Conservation (phyloP, 2,329 filamentous ascomycete species). For the Ascochyta pisi region DNA sequence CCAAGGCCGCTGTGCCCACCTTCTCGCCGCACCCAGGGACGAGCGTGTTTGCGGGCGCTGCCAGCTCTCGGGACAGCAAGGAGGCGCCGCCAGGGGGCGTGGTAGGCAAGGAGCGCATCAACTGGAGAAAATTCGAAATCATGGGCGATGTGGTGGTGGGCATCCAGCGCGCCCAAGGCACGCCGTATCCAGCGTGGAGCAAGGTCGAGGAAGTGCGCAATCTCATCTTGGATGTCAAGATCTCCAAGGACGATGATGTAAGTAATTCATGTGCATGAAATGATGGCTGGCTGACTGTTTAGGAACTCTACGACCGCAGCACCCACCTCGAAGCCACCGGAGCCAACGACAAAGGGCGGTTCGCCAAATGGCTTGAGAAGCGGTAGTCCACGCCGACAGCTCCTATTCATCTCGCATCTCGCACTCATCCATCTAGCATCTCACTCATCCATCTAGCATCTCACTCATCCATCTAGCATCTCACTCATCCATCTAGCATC, state of each 20-base stretch:
- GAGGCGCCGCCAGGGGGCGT: conserved; percentile 48
- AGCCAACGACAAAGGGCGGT: conserved; percentile 52
- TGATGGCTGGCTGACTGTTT: conserved; percentile 10
- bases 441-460: no score
- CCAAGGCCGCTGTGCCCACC: conserved; percentile 37
- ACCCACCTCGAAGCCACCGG: conserved; percentile 59
- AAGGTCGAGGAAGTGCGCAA: conserved; percentile 74
- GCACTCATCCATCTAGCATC: no score
- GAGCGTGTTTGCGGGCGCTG: conserved; percentile 41
- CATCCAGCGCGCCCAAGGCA: conserved; percentile 89
- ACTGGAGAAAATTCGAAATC: conserved; percentile 98
- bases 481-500: no score
- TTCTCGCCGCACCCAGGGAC: conserved; percentile 45
- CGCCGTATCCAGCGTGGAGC: conserved; percentile 75
- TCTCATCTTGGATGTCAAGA: conserved; percentile 80
- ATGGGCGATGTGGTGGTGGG: conserved; percentile 90
- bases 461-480: no score
- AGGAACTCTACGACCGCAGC: conserved; percentile 68
- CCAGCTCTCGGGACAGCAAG: conserved; percentile 49
- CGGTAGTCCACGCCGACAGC: conserved; percentile 42
- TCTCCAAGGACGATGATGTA: conserved; percentile 88
- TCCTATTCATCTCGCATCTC: no score
- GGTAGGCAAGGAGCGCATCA: conserved; percentile 70
- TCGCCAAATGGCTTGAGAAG: conserved; percentile 57
- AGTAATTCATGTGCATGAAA: conserved; percentile 44